Evolutionary conservation across 306 rosid genomes (phyloP).

Genomic region (Delonix regia): DNA sequence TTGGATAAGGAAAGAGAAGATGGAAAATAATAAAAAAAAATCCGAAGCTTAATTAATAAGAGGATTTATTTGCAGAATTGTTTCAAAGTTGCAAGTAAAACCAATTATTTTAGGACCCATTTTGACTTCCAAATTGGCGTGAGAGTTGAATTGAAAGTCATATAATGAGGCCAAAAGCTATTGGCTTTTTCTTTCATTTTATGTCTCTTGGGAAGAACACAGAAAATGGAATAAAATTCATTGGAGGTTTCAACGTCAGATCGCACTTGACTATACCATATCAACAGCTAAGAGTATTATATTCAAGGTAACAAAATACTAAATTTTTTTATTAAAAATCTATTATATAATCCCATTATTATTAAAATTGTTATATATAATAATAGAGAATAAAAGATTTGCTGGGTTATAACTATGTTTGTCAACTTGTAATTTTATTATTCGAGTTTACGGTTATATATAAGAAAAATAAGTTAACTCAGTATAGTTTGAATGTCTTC

Average conservation of each 20-base stretch:
- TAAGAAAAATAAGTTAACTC: too few relatives aligned
- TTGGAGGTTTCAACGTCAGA: background rate
- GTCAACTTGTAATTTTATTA: too few relatives aligned
- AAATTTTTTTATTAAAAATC: background rate
- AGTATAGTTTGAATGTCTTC: too few relatives aligned
- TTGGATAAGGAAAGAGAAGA: too few relatives aligned
- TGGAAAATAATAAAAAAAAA: background rate
- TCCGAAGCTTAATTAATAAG: background rate
- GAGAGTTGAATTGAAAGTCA: conserved; percentile 4
- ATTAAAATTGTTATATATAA: too few relatives aligned
- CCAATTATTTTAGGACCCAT: background rate
- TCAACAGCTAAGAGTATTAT: background rate
- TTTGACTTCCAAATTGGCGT: conserved; percentile 21
- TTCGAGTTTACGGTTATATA: too few relatives aligned
- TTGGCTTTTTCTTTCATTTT: background rate
- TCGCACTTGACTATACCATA: background rate
- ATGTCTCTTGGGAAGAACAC: background rate
- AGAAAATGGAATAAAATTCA: background rate
- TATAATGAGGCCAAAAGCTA: background rate
- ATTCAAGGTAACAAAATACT: background rate
- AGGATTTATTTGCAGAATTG: background rate
- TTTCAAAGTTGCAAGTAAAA: background rate
- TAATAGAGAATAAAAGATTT: background rate
- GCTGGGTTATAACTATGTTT: too few relatives aligned
- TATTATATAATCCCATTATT: background rate